Evolutionary conservation across 768 basidiomycete genomes (phyloP).

Genomic region (Leccinum fibrillosum): DNA sequence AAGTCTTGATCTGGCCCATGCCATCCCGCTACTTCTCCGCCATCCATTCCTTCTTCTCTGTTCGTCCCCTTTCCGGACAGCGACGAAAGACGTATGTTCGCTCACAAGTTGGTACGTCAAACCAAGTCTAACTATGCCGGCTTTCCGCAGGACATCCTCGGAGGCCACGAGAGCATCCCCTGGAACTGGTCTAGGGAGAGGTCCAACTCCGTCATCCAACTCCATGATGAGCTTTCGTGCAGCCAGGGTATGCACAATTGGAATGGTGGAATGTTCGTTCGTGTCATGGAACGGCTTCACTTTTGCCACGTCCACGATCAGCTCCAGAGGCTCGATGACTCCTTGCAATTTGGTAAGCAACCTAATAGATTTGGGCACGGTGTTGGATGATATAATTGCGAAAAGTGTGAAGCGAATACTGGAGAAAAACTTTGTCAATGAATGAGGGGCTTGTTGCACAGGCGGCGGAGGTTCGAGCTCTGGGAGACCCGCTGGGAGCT

Average conservation of each 20-base stretch:
- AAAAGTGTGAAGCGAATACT: constrained; percentile 34
- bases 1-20: constrained; percentile 21
- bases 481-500: constrained; percentile 8
- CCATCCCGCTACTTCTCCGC: not conserved
- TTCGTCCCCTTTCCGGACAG: constrained; percentile 39
- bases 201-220: constrained; percentile 36
- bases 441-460: constrained; percentile 34
- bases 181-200: constrained; percentile 30
- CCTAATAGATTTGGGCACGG: constrained; percentile 26
- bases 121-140: constrained; percentile 49
- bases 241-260: constrained; percentile 50
- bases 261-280: constrained; percentile 15
- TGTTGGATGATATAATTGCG: constrained; percentile 25
- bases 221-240: constrained; percentile 55
- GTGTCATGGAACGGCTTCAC: constrained; percentile 26
- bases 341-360: constrained; percentile 30
- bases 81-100: constrained; percentile 54
- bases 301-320: constrained; percentile 19
- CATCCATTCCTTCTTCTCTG: constrained; percentile 12
- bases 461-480: constrained; percentile 34
- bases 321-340: constrained; percentile 11
- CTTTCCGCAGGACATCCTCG: constrained; percentile 37
- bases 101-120: constrained; percentile 51
- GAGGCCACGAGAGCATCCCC: constrained; percentile 24
- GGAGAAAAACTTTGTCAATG: constrained; percentile 31